Percentiles rank a stretch among this genome's conserved stretches.
phyloP scores from a whole-genome alignment of 257 asterid genomes.

The Buddleja alternifolia region DNA sequence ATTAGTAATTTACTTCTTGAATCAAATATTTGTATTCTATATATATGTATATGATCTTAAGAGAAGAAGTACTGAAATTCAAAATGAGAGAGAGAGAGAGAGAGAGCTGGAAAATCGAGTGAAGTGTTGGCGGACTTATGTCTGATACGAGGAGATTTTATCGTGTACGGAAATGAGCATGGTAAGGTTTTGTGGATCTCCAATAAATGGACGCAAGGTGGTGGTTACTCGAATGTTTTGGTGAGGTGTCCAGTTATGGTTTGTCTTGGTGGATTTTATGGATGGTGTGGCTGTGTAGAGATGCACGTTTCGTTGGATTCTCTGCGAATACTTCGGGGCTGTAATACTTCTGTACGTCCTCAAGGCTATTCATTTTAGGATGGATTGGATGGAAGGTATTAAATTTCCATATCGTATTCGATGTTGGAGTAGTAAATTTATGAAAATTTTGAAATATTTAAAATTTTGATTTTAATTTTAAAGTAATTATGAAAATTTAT shows the following conservation, averaged over 20 bases:
- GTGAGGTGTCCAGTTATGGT: constrained; percentile 16
- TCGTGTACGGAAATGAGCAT: not conserved
- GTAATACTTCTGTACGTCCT: constrained; percentile 29
- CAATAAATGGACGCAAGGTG: not conserved
- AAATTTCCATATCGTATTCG: too few species aligned
- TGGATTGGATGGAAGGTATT: too few species aligned
- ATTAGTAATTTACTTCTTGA: constrained; percentile 4
- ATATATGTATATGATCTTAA: not conserved
- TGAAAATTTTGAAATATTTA: too few species aligned
- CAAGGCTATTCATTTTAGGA: too few species aligned
- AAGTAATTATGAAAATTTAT: too few species aligned
- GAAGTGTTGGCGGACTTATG: constrained; percentile 25
- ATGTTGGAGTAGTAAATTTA: too few species aligned
- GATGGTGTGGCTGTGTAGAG: not conserved
- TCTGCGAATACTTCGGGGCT: constrained; percentile 22
- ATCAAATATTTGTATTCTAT: too few species aligned
- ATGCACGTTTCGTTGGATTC: constrained; percentile 11
- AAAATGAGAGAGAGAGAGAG: not conserved
- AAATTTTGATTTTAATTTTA: too few species aligned
- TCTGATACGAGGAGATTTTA: constrained; percentile 9
- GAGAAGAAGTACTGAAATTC: not conserved
- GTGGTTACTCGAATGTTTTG: not conserved
- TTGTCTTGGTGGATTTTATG: not conserved
- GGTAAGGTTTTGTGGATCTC: constrained; percentile 13
- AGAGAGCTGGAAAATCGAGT: not conserved